Conservation (phyloP, 768 basidiomycete genomes). For the Cyclocybe cylindracea region DNA sequence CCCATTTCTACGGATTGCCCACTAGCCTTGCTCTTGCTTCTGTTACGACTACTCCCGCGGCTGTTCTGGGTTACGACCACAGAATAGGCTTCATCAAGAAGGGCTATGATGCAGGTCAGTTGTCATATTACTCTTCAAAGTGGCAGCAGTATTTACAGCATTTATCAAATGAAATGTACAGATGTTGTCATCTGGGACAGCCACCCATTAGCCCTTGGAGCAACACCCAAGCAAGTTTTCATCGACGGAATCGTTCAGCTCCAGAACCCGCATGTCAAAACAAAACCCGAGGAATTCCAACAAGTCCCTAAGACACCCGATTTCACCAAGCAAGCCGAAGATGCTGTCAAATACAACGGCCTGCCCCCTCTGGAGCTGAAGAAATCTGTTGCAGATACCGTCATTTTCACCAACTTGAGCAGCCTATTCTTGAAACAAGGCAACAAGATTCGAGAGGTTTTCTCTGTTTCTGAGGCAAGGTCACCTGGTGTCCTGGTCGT, state of each 20-base stretch:
- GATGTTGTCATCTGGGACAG: conserved; percentile 78
- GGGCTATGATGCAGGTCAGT: conserved; percentile 70
- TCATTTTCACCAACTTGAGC: conserved; percentile 69
- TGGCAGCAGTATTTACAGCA: background rate
- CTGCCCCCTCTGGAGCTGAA: conserved; percentile 60
- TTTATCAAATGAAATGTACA: conserved; percentile 8
- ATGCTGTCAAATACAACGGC: conserved; percentile 60
- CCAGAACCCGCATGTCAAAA: conserved; percentile 38
- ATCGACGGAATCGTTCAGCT: conserved; percentile 85
- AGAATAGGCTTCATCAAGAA: conserved; percentile 67
- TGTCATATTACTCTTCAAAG: background rate
- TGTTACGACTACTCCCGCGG: conserved; percentile 73
- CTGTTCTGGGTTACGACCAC: conserved; percentile 71
- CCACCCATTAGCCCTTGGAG: conserved; percentile 77
- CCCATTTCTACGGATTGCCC: conserved; percentile 73
- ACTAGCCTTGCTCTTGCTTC: conserved; percentile 64
- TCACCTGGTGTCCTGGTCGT: conserved; percentile 47
- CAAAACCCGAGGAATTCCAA: conserved; percentile 60
- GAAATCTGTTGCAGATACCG: conserved; percentile 32
- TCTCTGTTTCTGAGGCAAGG: conserved; percentile 18
- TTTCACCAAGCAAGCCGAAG: conserved; percentile 57
- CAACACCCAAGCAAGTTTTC: conserved; percentile 79
- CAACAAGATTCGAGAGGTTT: conserved; percentile 30
- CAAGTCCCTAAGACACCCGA: conserved; percentile 54
- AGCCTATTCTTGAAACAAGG: conserved; percentile 44